Percentiles rank a stretch among this genome's conserved stretches.
These are phyloP conservation scores for Puccinia polysora DNA, from an alignment of 1,284 basidiomycete genomes.

Conservation along the genomic window DNA sequence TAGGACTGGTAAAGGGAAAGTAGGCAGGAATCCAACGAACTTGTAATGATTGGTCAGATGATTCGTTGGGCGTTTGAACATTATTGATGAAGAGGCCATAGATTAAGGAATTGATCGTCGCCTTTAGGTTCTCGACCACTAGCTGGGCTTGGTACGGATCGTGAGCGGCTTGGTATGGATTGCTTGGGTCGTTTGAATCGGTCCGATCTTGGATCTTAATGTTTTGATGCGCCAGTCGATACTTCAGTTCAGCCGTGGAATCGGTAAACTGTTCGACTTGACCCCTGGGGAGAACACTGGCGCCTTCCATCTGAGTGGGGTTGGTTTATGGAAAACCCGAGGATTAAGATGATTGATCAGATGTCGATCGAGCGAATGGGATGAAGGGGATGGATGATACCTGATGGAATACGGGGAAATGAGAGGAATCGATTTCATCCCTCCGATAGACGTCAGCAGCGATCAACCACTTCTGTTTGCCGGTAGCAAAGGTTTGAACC, in stretches of 20 bases:
- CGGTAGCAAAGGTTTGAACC: conserved; percentile 77
- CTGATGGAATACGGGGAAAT: conserved; percentile 96
- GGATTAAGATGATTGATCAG: background rate
- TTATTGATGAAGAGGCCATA: conserved; percentile 66
- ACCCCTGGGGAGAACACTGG: conserved; percentile 65
- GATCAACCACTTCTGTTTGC: conserved; percentile 77
- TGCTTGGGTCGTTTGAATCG: conserved; percentile 59
- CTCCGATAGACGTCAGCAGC: conserved; percentile 98
- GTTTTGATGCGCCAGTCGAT: conserved; percentile 15
- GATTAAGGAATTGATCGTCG: conserved; percentile 82
- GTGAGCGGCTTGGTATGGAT: conserved; percentile 75
- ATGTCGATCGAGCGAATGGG: background rate
- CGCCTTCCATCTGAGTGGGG: conserved; percentile 85
- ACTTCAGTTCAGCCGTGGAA: conserved; percentile 57
- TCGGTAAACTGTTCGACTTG: conserved; percentile 49
- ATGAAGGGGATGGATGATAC: background rate
- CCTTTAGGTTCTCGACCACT: conserved; percentile 78
- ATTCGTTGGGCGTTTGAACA: conserved; percentile 54
- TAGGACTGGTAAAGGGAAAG: conserved; percentile 96
- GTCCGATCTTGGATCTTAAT: conserved; percentile 75
- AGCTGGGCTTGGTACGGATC: conserved; percentile 59
- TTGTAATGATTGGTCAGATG: conserved; percentile 71
- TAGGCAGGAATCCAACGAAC: conserved; percentile 97
- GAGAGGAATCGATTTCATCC: conserved; percentile 94
- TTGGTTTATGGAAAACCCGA: background rate